Conservation (phyloP, 495 filamentous ascomycete species). For the Penicillium nucicola region DNA sequence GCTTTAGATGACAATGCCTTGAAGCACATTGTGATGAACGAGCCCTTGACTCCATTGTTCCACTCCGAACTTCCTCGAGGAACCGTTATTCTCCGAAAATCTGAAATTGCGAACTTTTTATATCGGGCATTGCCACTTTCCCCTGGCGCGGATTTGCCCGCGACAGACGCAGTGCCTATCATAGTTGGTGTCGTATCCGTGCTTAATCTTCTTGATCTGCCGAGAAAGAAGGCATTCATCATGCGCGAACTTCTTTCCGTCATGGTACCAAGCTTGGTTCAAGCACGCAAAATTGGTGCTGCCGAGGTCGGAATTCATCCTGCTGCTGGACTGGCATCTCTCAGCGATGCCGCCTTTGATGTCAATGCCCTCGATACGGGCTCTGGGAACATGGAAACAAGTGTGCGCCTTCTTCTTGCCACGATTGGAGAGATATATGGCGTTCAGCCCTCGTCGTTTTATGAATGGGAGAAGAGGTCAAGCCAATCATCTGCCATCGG, state of each 20-base stretch:
- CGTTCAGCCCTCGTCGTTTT: constrained; percentile 40
- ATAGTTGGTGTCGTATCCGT: constrained; percentile 85
- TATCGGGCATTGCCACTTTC: constrained; percentile 70
- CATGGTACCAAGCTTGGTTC: constrained; percentile 80
- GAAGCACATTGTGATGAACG: constrained; percentile 61
- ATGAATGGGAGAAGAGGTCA: constrained; percentile 33
- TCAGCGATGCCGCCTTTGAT: constrained; percentile 50
- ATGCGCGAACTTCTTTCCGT: constrained; percentile 79
- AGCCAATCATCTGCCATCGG: constrained; percentile 16
- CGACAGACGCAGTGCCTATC: constrained; percentile 69
- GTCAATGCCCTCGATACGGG: constrained; percentile 69
- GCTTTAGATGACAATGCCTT: constrained; percentile 64
- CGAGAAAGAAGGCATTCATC: constrained; percentile 84
- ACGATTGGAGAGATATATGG: constrained; percentile 51
- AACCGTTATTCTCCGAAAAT: constrained; percentile 43
- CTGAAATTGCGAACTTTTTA: constrained; percentile 65
- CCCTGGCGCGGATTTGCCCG: constrained; percentile 54
- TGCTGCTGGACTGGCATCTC: constrained; percentile 72
- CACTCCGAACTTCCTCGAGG: constrained; percentile 44
- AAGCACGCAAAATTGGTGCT: constrained; percentile 86
- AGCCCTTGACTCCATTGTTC: constrained; percentile 35
- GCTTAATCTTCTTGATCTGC: constrained; percentile 68
- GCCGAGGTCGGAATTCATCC: constrained; percentile 95
- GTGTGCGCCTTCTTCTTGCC: constrained; percentile 58
- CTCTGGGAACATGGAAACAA: constrained; percentile 72